Evolutionary conservation across 495 filamentous ascomycete species (phyloP), one percentile per base, ranked within the genome.

Genomic region (Penicillium egyptiacum): DNA sequence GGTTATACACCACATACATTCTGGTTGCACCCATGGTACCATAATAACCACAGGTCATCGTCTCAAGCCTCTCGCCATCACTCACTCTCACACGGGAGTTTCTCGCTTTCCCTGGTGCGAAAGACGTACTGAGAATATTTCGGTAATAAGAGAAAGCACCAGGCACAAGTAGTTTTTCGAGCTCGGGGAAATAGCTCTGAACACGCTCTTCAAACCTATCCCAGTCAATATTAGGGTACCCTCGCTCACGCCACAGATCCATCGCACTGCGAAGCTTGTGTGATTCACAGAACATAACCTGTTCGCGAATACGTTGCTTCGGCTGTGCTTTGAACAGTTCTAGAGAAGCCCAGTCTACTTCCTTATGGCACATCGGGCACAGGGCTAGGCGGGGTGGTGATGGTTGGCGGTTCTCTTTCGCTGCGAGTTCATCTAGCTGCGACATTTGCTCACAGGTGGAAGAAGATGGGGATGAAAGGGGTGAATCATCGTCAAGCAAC

Each of bases 181-280:
- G 64, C 25, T 78, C 74, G 0, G 63, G 45, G 42, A 84, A 77
- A 60, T 88, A 79, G n/a, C 66, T 58, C 19, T 73, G 63, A 11
- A 95, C 79, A 22, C 92, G 81, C n/a, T 65, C 57, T n/a, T 84
- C 79, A 30, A 98, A 80, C 3, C 57, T 63, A 1, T 72, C 66
- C 93, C 93, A 98, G 57, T 92, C 70, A 60, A 97, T 92, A 0
- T 75, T 68, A 2, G 93, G 94, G 70, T 95, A 97, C 2, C 84
- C 83, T 39, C 78, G 81, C 11, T 75, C 62, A 14, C 60, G 60
- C 86, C 91, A 96, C 49, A 83, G 74, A 4, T 77, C 66, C 51
- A 78, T 63, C 9, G 90, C 88, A 4, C 80, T 75, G 5, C 68
- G 60, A 20, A 75, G 75, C 59, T 84, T 83, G 72, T 97, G 93